These are phyloP conservation scores for Ceratobasidium sp. DNA, from an alignment of 1,284 basidiomycete species.

Conservation along the genomic window DNA sequence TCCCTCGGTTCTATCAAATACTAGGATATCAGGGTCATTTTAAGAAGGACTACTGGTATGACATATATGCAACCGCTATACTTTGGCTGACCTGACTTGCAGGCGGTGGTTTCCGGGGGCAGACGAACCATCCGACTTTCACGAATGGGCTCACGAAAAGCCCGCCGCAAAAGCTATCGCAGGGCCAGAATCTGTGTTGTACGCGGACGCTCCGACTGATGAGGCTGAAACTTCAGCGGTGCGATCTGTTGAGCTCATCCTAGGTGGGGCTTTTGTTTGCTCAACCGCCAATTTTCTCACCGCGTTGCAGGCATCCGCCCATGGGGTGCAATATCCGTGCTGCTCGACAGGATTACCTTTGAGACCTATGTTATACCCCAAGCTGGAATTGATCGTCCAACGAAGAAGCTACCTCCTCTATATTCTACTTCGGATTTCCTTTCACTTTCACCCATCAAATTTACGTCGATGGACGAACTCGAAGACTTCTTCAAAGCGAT, in stretches of 20 bases:
- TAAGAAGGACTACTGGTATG: slow-evolving; percentile 9
- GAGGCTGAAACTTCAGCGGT: neutral
- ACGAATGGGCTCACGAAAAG: slow-evolving; percentile 28
- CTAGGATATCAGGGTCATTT: slow-evolving; percentile 30
- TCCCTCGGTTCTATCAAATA: slow-evolving; percentile 23
- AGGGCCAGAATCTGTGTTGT: slow-evolving; percentile 8
- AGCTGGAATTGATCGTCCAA: neutral
- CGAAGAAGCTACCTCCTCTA: neutral
- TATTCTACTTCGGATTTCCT: slow-evolving; percentile 13
- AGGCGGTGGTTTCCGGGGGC: neutral
- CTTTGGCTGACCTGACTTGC: neutral
- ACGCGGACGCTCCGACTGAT: neutral
- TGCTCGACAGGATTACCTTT: neutral
- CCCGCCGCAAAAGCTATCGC: slow-evolving; percentile 29
- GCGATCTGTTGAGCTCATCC: slow-evolving; percentile 23
- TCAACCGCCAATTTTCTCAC: neutral
- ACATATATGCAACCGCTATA: neutral
- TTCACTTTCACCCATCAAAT: slow-evolving; percentile 26
- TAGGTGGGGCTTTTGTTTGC: slow-evolving; percentile 14
- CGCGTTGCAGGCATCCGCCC: slow-evolving; percentile 7
- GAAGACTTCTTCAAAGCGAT: neutral
- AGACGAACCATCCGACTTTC: neutral
- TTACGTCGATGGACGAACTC: neutral
- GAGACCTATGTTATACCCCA: neutral
- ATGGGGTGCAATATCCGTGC: slow-evolving; percentile 32